phyloP scores from a whole-genome alignment of 805 yeast genomes.

The Ogataea degrootiae region DNA sequence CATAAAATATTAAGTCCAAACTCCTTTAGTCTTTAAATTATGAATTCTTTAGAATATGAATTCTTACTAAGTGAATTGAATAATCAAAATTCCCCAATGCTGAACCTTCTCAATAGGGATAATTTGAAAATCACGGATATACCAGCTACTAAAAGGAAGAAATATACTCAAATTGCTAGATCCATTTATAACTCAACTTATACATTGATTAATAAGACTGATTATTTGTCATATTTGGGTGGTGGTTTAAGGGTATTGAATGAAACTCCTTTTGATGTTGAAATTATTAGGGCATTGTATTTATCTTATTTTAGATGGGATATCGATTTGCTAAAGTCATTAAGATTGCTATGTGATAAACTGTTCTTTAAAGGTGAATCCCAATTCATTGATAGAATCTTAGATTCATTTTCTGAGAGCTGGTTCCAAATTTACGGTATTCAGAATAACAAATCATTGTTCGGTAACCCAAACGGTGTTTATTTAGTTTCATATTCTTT shows the following conservation, averaged over 20 bases:
- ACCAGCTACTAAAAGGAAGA: constrained; percentile 1
- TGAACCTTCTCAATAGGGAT: not conserved
- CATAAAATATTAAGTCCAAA: too few species aligned
- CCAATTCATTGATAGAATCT: constrained; percentile 69
- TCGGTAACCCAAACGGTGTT: constrained; percentile 50
- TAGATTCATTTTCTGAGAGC: constrained; percentile 61
- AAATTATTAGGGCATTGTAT: constrained; percentile 37
- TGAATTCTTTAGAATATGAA: not conserved
- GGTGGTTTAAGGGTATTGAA: constrained; percentile 18
- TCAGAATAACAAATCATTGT: constrained; percentile 23
- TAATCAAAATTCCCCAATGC: not conserved
- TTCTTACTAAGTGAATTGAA: not conserved
- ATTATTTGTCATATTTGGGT: constrained; percentile 24
- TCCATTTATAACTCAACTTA: constrained; percentile 30
- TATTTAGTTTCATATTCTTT: constrained; percentile 71
- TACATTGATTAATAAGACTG: constrained; percentile 15
- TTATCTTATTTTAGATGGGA: constrained; percentile 44
- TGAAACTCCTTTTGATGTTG: constrained; percentile 31
- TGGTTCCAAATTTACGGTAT: constrained; percentile 53
- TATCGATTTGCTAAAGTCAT: constrained; percentile 48
- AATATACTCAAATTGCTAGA: constrained; percentile 23
- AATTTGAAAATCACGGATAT: not conserved
- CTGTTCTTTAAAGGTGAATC: constrained; percentile 80
- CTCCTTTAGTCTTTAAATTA: too few species aligned
- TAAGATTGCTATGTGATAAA: constrained; percentile 57